Conservation (phyloP, 345 rosid species). For the Arabidopsis arenosa region DNA sequence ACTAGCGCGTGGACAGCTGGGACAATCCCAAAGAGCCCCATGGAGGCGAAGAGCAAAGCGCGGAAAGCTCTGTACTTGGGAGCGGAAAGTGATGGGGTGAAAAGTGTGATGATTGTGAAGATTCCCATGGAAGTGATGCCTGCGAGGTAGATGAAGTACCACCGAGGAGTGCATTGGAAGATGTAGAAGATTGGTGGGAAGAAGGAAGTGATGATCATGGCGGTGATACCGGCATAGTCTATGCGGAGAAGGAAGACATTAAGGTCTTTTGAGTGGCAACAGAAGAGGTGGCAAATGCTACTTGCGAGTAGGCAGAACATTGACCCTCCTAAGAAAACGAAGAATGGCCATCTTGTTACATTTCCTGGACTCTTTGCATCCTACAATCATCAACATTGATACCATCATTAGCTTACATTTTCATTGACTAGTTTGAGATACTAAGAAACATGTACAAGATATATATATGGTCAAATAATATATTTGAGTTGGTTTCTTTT, state of each 20-base stretch:
- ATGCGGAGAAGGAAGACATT: conserved; percentile 65
- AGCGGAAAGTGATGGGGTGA: conserved; percentile 67
- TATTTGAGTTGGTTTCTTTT: background rate
- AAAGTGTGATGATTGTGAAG: conserved; percentile 71
- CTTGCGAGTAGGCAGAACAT: conserved; percentile 88
- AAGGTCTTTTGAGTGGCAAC: conserved; percentile 72
- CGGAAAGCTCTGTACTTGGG: conserved; percentile 65
- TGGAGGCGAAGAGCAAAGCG: conserved; percentile 70
- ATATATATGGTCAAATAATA: background rate
- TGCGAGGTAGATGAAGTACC: conserved; percentile 77
- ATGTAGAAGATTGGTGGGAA: conserved; percentile 89
- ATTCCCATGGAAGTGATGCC: conserved; percentile 78
- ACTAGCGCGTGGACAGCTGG: conserved; percentile 68
- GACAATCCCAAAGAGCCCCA: conserved; percentile 78
- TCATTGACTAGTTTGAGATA: background rate
- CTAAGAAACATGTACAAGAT: background rate
- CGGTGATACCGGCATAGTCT: conserved; percentile 75
- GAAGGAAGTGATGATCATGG: conserved; percentile 93
- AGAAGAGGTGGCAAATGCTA: conserved; percentile 84
- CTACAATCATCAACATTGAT: conserved; percentile 48
- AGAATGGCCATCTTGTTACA: conserved; percentile 83
- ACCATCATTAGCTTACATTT: conserved; percentile 25
- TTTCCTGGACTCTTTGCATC: conserved; percentile 49
- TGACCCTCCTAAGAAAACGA: conserved; percentile 75
- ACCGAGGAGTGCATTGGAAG: conserved; percentile 77